These are phyloP conservation scores for Blastobotrys muscicola DNA, from an alignment of 805 yeast genomes.

Conservation along the genomic window DNA sequence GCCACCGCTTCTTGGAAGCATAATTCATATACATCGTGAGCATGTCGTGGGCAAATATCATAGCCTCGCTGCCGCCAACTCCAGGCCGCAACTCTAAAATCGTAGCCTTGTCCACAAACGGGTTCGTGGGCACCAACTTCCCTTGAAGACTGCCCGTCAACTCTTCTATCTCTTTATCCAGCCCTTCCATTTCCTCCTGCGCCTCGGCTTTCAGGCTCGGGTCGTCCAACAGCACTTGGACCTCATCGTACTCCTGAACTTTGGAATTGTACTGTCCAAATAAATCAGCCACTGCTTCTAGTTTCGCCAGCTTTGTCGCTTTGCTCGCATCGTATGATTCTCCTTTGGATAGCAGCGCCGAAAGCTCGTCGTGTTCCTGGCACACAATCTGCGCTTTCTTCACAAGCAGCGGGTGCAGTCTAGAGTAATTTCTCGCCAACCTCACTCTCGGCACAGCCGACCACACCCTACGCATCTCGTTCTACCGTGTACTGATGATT, in stretches of 20 bases:
- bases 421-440: neutral
- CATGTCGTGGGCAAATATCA: conserved; percentile 73
- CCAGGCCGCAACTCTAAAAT: conserved; percentile 87
- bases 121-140: conserved; percentile 61
- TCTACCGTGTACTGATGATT: neutral
- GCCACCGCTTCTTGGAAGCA: conserved; percentile 62
- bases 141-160: conserved; percentile 38
- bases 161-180: conserved; percentile 37
- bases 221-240: conserved; percentile 39
- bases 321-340: conserved; percentile 35
- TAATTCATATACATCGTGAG: conserved; percentile 72
- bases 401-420: conserved; percentile 42
- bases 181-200: conserved; percentile 40
- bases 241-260: conserved; percentile 29
- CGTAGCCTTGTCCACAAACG: conserved; percentile 67
- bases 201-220: conserved; percentile 51
- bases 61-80: conserved; percentile 92
- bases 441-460: neutral
- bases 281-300: conserved; percentile 36
- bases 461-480: neutral
- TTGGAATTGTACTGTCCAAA: conserved; percentile 32
- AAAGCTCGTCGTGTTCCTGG: conserved; percentile 35
- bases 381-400: conserved; percentile 37
- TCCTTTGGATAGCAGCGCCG: conserved; percentile 35
- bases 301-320: conserved; percentile 40